Percentiles rank a stretch among this genome's conserved stretches.
These are phyloP conservation scores for Botrytis hyacinthi DNA, from an alignment of 2,329 filamentous ascomycete genomes.

Conservation along the genomic window DNA sequence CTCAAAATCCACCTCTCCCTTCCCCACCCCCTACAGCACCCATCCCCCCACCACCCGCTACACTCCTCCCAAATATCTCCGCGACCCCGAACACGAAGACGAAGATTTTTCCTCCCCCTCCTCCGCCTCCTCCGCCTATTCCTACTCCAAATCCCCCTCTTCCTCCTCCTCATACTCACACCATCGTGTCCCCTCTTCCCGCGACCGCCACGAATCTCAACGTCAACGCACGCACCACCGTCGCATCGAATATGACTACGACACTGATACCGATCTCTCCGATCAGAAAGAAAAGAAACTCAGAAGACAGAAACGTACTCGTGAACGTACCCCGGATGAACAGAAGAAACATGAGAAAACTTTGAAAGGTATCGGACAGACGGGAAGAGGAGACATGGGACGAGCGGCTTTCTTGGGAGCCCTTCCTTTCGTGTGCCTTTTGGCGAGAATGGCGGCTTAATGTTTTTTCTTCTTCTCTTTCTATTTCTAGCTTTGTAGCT, in stretches of 20 bases:
- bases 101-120: conserved; percentile 17
- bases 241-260: conserved; percentile 10
- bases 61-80: neutral
- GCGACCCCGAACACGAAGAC: conserved; percentile 20
- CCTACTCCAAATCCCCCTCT: neutral
- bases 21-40: neutral
- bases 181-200: neutral
- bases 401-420: neutral
- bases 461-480: neutral
- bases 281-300: conserved; percentile 2
- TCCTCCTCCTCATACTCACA: neutral
- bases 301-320: neutral
- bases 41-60: conserved; percentile 2
- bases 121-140: neutral
- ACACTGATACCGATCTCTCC: neutral
- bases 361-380: neutral
- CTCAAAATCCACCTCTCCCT: neutral
- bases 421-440: conserved; percentile 10
- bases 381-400: conserved; percentile 16
- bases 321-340: neutral
- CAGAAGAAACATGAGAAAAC: conserved; percentile 14
- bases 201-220: conserved; percentile 1
- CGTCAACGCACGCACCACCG: neutral
- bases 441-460: conserved; percentile 15
- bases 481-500: neutral